These are phyloP conservation scores for Glutinoglossum americanum DNA, from an alignment of 495 filamentous ascomycete genomes.

Conservation along the genomic window DNA sequence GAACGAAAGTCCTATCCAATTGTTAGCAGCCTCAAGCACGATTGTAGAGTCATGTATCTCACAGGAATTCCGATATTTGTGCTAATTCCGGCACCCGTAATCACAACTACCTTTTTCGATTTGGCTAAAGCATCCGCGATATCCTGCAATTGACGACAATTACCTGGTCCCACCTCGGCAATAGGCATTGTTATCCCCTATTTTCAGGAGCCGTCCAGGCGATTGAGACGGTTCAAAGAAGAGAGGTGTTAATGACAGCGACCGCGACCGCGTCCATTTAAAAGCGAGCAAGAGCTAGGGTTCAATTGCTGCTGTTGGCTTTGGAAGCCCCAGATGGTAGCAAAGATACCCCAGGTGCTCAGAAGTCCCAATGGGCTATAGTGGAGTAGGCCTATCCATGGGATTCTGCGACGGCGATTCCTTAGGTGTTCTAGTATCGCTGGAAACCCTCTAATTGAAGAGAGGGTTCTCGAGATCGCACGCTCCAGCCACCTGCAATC, in stretches of 20 bases:
- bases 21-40: neutral
- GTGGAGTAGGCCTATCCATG: too few species aligned
- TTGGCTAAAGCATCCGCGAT: slow-evolving; percentile 38
- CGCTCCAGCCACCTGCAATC: neutral
- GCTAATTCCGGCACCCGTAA: slow-evolving; percentile 51
- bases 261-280: neutral
- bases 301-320: neutral
- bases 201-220: neutral
- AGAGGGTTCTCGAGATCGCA: too few species aligned
- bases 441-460: too few species aligned
- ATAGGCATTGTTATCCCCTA: neutral
- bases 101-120: slow-evolving; percentile 38
- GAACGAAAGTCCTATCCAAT: slow-evolving; percentile 42
- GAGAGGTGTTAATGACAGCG: neutral
- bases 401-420: too few species aligned
- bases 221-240: neutral
- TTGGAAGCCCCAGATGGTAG: neutral
- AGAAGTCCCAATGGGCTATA: neutral
- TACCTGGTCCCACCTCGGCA: neutral
- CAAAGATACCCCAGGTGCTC: neutral
- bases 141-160: slow-evolving; percentile 18
- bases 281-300: neutral
- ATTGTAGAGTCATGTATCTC: slow-evolving; percentile 10
- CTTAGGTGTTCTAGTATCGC: too few species aligned
- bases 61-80: slow-evolving; percentile 56